Evolutionary conservation across 108 stramenopile genomes (phyloP).

Genomic region (Skeletonema potamos): DNA sequence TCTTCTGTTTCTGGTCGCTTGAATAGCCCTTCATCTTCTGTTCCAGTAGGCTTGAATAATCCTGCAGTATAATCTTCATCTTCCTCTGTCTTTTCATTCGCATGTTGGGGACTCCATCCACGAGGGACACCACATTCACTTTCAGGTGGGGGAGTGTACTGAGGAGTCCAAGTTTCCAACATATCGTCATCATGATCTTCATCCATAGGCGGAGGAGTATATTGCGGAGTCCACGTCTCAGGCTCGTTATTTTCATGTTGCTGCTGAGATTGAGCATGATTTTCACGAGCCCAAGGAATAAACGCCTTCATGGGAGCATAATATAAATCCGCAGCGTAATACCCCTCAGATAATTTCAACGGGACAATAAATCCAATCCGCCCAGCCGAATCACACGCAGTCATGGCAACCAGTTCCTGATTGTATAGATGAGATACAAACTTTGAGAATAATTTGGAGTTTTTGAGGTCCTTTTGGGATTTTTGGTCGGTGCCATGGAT

Average conservation of each 20-base stretch:
- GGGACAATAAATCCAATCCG: conserved; percentile 70
- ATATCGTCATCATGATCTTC: background rate
- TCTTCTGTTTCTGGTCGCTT: conserved; percentile 1
- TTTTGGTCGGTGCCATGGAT: conserved; percentile 33
- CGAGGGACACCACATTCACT: conserved; percentile 23
- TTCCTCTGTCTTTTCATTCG: background rate
- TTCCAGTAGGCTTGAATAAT: conserved; percentile 23
- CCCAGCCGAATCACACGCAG: conserved; percentile 61
- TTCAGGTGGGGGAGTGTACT: conserved; percentile 44
- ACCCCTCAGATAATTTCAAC: conserved; percentile 6
- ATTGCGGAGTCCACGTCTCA: conserved; percentile 35
- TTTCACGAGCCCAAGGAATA: conserved; percentile 24
- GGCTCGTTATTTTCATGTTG: conserved; percentile 12
- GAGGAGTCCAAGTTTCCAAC: conserved; percentile 43
- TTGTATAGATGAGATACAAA: conserved; percentile 49
- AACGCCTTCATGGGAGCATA: conserved; percentile 39
- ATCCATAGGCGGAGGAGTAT: conserved; percentile 18
- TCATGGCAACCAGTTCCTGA: conserved; percentile 51
- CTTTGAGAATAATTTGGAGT: conserved; percentile 55
- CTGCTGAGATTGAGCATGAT: conserved; percentile 44
- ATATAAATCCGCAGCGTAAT: conserved; percentile 26
- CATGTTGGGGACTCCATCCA: conserved; percentile 8
- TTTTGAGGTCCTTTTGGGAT: conserved; percentile 37
- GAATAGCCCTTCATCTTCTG: background rate
- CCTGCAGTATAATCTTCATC: background rate